Percentiles rank a stretch among this genome's conserved stretches.
Evolutionary conservation across 73 alveolate genomes (phyloP).

Genomic region (Stentor roeselii): DNA sequence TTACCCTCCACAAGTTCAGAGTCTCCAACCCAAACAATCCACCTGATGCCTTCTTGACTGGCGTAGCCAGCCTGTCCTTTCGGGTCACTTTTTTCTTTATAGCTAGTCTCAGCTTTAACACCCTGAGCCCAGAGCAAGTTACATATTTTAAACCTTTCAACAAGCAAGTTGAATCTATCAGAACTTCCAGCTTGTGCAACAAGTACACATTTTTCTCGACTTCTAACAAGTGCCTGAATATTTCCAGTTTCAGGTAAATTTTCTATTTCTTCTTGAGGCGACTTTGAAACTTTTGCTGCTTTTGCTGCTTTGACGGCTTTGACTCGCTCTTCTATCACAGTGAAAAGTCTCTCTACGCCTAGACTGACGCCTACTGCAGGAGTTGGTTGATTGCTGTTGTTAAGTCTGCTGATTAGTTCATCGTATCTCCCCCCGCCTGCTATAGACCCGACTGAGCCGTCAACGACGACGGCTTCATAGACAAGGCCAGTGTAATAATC

Average conservation of each 20-base stretch:
- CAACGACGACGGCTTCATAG: constrained; percentile 79
- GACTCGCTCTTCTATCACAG: constrained; percentile 61
- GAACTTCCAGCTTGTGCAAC: constrained; percentile 68
- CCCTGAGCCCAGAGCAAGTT: constrained; percentile 62
- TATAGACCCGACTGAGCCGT: constrained; percentile 60
- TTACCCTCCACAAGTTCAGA: constrained; percentile 62
- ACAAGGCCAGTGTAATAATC: constrained; percentile 95
- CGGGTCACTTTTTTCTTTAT: constrained; percentile 66
- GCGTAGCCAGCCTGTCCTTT: constrained; percentile 57
- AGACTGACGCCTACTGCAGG: constrained; percentile 90
- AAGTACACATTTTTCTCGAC: constrained; percentile 51
- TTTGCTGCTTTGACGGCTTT: not conserved
- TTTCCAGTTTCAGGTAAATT: not conserved
- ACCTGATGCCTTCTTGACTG: constrained; percentile 57
- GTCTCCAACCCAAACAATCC: constrained; percentile 68
- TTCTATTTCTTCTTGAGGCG: too few species aligned
- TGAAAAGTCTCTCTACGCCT: constrained; percentile 79
- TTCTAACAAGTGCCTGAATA: constrained; percentile 32
- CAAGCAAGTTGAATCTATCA: constrained; percentile 32
- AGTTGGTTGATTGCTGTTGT: constrained; percentile 60
- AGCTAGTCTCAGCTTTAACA: constrained; percentile 66
- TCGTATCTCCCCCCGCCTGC: constrained; percentile 90
- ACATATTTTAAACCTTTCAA: constrained; percentile 59
- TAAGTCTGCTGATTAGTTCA: constrained; percentile 56
- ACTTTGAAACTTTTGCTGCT: not conserved